Base-by-base conservation (phyloP, 23 red algal genomes). In the Gracilaria domingensis region DNA sequence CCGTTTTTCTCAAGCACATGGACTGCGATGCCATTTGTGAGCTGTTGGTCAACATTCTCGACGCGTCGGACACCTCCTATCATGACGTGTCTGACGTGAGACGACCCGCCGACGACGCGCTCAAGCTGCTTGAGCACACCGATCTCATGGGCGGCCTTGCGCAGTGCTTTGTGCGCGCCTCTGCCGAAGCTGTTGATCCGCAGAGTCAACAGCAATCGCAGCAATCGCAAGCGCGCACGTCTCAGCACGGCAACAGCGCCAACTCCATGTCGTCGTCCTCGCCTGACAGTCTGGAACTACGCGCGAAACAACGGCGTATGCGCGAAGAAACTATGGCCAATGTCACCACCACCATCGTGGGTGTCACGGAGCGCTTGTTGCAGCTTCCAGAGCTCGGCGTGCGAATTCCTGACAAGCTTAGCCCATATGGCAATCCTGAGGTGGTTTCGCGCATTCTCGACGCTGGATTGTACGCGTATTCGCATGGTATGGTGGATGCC, bases 321-420 rank as follows among this genome's bases (percentile, higher is more conserved):
- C 81, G 92, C 30, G 92, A 94, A 77, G 92, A 94, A 39, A 88
- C 92, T 42, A 87, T 94, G 75, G 74, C 75, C 14, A 86, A 94
- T 51, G 82, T 87, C 0, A 60, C 84, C 4, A 44, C 65, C 45
- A 87, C 92, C 36, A 79, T 94, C 38, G 26, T 80, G 14, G 92
- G 83, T 25, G 18, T 94, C 21, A 74, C 82, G 6, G 75, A 78
- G 26, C 83, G 92, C 2, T 32, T 94, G 23, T 55, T 94, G 34
- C 92, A 88, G 55, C 56, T 94, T 11, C 92, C 92, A 12, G 83
- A 78, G 29, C 65, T 92, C 23, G 79, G 69, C 38, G 80, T 61
- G 28, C 45, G 56, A 2, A 88, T 94, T 44, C 92, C 92, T 1
- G 40, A 37, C 51, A 72, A 60, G 81, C 75, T 94, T 4, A 60